A percentile compares a stretch with the other conserved stretches of the same genome.
phyloP scores from a whole-genome alignment of 768 basidiomycete genomes.

The Hericium alpestre region DNA sequence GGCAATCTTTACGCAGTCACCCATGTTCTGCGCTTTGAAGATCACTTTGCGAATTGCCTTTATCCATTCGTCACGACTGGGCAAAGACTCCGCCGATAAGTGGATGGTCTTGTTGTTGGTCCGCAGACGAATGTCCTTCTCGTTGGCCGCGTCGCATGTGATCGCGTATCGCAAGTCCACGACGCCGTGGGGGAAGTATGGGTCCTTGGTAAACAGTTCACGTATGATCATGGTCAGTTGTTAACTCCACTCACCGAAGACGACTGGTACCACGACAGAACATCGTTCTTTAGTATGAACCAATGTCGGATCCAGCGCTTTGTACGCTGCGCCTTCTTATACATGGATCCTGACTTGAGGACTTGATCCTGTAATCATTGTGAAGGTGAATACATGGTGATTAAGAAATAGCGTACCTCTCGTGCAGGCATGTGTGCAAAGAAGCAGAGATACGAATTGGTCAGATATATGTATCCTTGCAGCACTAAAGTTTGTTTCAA shows the following conservation, averaged over 20 bases:
- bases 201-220: slow-evolving; percentile 48
- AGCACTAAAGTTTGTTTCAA: slow-evolving; percentile 44
- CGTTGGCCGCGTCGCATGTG: slow-evolving; percentile 70
- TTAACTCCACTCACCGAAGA: slow-evolving; percentile 52
- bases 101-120: slow-evolving; percentile 72
- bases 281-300: slow-evolving; percentile 94
- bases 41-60: slow-evolving; percentile 90
- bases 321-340: slow-evolving; percentile 79
- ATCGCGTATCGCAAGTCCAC: slow-evolving; percentile 91
- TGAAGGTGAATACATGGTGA: neutral
- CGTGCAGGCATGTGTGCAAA: slow-evolving; percentile 88
- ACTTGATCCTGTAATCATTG: slow-evolving; percentile 61
- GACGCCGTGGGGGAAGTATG: slow-evolving; percentile 95
- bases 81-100: slow-evolving; percentile 67
- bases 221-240: slow-evolving; percentile 1
- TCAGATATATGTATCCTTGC: slow-evolving; percentile 96
- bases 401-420: slow-evolving; percentile 44
- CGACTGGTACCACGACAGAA: slow-evolving; percentile 92
- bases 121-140: slow-evolving; percentile 72
- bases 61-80: slow-evolving; percentile 90
- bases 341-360: slow-evolving; percentile 83
- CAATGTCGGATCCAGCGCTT: slow-evolving; percentile 93
- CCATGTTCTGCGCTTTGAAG: slow-evolving; percentile 93
- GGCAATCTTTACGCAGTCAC: slow-evolving; percentile 95
- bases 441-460: slow-evolving; percentile 89